Evolutionary conservation across 495 filamentous ascomycete genomes (phyloP).

Genomic region (Penicillium lagena): DNA sequence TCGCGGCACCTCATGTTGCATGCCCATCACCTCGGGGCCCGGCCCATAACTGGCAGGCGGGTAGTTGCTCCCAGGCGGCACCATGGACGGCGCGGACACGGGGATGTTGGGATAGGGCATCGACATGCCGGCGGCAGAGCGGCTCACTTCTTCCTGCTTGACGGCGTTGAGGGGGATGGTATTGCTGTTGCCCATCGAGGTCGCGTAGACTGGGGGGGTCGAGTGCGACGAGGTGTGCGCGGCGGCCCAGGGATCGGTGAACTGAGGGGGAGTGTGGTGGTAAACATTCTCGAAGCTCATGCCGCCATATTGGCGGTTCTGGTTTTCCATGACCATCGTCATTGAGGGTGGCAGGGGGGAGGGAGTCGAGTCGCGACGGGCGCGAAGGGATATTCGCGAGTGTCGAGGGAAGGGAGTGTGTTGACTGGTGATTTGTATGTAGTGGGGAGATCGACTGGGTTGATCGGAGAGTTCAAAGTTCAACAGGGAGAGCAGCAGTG

Average conservation of each 20-base stretch:
- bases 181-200: conserved; percentile 51
- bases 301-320: conserved; percentile 74
- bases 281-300: conserved; percentile 77
- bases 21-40: conserved; percentile 62
- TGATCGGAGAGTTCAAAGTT: conserved; percentile 12
- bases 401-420: conserved; percentile 16
- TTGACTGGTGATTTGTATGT: not conserved
- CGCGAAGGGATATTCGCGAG: conserved; percentile 1
- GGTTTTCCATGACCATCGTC: conserved; percentile 85
- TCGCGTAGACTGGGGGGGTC: conserved; percentile 48
- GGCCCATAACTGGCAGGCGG: conserved; percentile 51
- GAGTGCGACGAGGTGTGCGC: conserved; percentile 50
- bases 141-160: conserved; percentile 50
- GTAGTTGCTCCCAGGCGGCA: conserved; percentile 65
- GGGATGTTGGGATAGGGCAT: conserved; percentile 70
- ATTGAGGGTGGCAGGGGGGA: conserved; percentile 38
- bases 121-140: conserved; percentile 56
- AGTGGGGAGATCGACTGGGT: conserved; percentile 10
- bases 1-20: conserved; percentile 60
- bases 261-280: conserved; percentile 70
- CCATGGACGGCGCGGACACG: conserved; percentile 62
- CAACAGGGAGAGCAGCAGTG: conserved; percentile 24
- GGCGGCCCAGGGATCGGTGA: conserved; percentile 86
- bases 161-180: conserved; percentile 47
- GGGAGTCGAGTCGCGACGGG: conserved; percentile 12